Percentiles rank a stretch among this genome's conserved stretches.
phyloP scores from a whole-genome alignment of 768 basidiomycete genomes.

The Podaxis carcinomalis region DNA sequence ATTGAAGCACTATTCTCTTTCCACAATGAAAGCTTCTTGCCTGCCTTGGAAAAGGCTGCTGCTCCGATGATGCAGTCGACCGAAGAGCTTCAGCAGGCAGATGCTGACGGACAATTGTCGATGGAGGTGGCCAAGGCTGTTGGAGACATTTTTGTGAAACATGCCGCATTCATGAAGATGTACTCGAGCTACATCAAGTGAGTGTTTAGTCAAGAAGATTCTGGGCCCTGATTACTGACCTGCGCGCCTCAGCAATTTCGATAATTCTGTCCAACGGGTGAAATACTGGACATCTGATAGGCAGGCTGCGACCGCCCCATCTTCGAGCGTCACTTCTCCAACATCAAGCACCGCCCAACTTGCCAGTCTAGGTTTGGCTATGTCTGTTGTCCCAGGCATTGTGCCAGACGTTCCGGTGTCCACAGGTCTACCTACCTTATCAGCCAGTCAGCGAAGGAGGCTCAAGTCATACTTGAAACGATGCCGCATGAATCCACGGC shows the following conservation, averaged over 20 bases:
- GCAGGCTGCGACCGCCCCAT: conserved; percentile 30
- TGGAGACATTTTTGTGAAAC: conserved; percentile 85
- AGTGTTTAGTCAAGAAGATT: conserved; percentile 10
- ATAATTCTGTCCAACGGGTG: conserved; percentile 85
- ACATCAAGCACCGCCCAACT: conserved; percentile 60
- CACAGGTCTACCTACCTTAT: conserved; percentile 50
- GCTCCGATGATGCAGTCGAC: conserved; percentile 56
- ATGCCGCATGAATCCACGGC: conserved; percentile 83
- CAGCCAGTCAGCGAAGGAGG: conserved; percentile 81
- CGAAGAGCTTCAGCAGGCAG: conserved; percentile 43
- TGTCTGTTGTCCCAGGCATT: conserved; percentile 40
- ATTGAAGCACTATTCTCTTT: conserved; percentile 88
- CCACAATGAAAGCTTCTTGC: conserved; percentile 90
- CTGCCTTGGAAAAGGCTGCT: conserved; percentile 79
- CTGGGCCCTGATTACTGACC: conserved; percentile 13
- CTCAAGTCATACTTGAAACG: conserved; percentile 88
- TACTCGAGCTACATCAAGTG: conserved; percentile 98
- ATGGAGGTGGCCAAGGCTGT: conserved; percentile 73
- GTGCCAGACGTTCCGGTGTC: conserved; percentile 34
- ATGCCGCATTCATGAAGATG: conserved; percentile 98
- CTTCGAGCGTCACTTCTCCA: conserved; percentile 48
- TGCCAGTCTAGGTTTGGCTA: conserved; percentile 56
- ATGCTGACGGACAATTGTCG: conserved; percentile 72
- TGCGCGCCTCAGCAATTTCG: conserved; percentile 69
- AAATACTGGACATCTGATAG: conserved; percentile 78